Evolutionary conservation across 768 basidiomycete species (phyloP), one percentile per base, ranked within the genome.

Genomic region (Infundibulicybe gibba): DNA sequence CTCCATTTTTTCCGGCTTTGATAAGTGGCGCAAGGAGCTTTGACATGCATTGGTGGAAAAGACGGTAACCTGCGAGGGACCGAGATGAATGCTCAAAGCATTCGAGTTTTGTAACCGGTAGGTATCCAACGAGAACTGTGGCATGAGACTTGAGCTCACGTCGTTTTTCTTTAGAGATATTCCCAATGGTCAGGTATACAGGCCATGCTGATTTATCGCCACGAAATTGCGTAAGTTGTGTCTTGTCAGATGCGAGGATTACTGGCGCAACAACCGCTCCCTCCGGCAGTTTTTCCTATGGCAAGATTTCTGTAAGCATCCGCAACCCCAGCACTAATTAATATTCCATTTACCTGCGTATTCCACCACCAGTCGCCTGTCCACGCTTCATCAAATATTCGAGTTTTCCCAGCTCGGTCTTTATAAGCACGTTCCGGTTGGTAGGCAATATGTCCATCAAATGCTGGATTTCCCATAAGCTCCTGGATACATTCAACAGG

Each of bases 121-220:
- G 47, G 40, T 69, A 70, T 3, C 57, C 70, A 1, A 72, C 14
- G 0, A 70, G 53, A 3, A 69, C 46, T 0, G 49, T 55, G 2
- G 62, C 68, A n/a, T 55, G 60, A 8, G 45, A 33, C 2, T 55
- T 55, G 0, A 58, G 55, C 39, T 61, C 17, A 1, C 64, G 47
- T 0, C 57, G 60, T 5, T 56, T 46, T 2, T 45, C 47, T 42
- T 68, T 68, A 0, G 41, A 15, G 5, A 71, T 58, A 39, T 71
- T 69, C 0, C 65, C 68, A 38, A 70, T 58, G 2, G 66, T 63
- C 0, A 70, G 45, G 44, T 72, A 72, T 1, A 72, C 57, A 9
- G 70, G 69, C 56, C 62, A 69, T 12, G 64, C 62, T 25, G 43
- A 35, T 50, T 69, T 62, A 48, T 68, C 60, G 1, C 64, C 59